A percentile compares a stretch with the other conserved stretches of the same genome.
Conservation (phyloP, 169 alveolate genomes). For the Cryptosporidium felis region DNA sequence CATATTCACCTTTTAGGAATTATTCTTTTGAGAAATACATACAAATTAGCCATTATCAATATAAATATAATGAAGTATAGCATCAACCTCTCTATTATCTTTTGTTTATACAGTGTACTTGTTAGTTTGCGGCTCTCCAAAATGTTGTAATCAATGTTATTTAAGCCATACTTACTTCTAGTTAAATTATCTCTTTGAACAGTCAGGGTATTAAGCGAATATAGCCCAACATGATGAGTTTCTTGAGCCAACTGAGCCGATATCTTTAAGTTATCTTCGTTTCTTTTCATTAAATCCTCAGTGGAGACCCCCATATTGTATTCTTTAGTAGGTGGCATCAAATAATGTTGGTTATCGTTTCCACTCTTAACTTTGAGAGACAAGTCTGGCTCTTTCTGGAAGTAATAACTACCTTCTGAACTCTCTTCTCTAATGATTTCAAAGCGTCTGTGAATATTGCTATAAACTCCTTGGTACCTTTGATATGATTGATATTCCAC, state of each 20-base stretch:
- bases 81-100: slow-evolving; percentile 36
- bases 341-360: background rate
- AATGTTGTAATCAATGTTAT: slow-evolving; percentile 46
- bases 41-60: slow-evolving; percentile 41
- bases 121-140: slow-evolving; percentile 62
- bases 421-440: slow-evolving; percentile 15
- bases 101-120: slow-evolving; percentile 47
- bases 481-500: slow-evolving; percentile 36
- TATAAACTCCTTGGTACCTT: slow-evolving; percentile 22
- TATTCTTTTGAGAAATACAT: slow-evolving; percentile 25
- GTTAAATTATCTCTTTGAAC: slow-evolving; percentile 61
- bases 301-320: slow-evolving; percentile 39
- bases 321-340: background rate
- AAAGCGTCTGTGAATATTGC: slow-evolving; percentile 12
- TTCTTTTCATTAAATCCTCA: slow-evolving; percentile 36
- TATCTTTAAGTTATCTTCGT: slow-evolving; percentile 46
- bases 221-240: slow-evolving; percentile 31
- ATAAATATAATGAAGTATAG: slow-evolving; percentile 24
- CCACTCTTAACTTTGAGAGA: background rate
- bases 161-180: slow-evolving; percentile 55
- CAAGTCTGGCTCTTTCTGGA: background rate
- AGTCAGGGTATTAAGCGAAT: slow-evolving; percentile 54
- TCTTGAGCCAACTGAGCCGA: slow-evolving; percentile 64
- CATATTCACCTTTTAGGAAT: background rate
- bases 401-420: background rate